phyloP scores from a whole-genome alignment of 2,329 filamentous ascomycete genomes.

The Fusarium transvaalense region DNA sequence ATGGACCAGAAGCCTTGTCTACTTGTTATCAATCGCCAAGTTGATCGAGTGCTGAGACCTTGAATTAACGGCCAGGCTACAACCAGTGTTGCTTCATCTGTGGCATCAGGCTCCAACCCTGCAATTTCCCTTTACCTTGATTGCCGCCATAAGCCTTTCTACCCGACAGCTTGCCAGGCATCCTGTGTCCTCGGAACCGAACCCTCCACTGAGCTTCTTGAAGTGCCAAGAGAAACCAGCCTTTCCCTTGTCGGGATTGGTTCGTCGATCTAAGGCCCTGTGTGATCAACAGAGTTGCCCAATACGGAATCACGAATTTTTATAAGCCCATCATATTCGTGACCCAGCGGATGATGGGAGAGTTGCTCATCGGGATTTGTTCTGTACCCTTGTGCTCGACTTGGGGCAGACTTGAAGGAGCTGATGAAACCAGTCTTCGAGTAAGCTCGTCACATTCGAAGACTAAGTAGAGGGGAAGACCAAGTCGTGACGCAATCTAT shows the following conservation, averaged over 20 bases:
- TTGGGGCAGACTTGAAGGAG: constrained; percentile 8
- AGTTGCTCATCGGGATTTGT: background rate
- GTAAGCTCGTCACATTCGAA: constrained; percentile 14
- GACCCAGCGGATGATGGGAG: constrained; percentile 7
- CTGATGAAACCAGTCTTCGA: constrained; percentile 19
- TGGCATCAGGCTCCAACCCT: background rate
- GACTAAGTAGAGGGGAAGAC: background rate
- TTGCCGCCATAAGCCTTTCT: constrained; percentile 32
- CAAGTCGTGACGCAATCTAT: constrained; percentile 47
- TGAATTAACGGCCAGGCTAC: background rate
- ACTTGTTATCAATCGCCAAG: constrained; percentile 8
- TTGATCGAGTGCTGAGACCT: background rate
- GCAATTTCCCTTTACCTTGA: constrained; percentile 3
- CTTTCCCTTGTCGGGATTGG: constrained; percentile 38
- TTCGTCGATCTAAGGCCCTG: constrained; percentile 38
- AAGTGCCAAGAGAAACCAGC: constrained; percentile 32
- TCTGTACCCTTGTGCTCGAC: constrained; percentile 2
- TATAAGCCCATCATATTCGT: constrained; percentile 15
- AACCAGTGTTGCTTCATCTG: background rate
- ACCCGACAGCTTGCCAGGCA: constrained; percentile 27
- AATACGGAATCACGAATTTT: constrained; percentile 34
- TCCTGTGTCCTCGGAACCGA: constrained; percentile 30
- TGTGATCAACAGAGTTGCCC: constrained; percentile 40
- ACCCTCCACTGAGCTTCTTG: constrained; percentile 16
- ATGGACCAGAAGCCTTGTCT: constrained; percentile 5